These are phyloP conservation scores for Amesomyces nigricolor DNA, from an alignment of 2,329 filamentous ascomycete genomes.

Conservation along the genomic window DNA sequence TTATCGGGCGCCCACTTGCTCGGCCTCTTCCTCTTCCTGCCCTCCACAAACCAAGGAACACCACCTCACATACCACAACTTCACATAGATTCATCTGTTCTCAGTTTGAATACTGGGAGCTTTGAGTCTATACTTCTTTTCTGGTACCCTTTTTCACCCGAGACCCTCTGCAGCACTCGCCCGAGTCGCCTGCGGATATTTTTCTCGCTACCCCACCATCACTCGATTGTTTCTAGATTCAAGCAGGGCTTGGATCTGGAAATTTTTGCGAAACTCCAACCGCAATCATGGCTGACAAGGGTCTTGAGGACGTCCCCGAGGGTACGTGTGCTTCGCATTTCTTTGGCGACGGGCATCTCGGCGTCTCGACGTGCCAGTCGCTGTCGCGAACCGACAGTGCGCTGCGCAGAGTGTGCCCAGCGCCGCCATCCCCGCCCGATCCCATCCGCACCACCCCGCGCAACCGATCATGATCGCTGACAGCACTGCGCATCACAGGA, in stretches of 20 bases:
- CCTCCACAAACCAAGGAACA: conserved; percentile 20
- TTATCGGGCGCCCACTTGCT: conserved; percentile 18
- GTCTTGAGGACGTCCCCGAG: conserved; percentile 96
- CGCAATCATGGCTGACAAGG: conserved; percentile 99
- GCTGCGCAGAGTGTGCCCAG: background rate
- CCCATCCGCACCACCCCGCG: conserved; percentile 3
- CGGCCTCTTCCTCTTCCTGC: conserved; percentile 19
- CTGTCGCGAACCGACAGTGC: background rate
- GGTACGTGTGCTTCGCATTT: conserved; percentile 54
- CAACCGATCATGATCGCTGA: conserved; percentile 18
- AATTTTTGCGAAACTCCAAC: conserved; percentile 46
- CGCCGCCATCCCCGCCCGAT: conserved; percentile 12
- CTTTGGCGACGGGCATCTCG: background rate
- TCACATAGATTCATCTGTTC: conserved; percentile 31
- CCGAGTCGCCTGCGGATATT: conserved; percentile 35
- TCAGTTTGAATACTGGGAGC: conserved; percentile 44
- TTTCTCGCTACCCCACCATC: conserved; percentile 34
- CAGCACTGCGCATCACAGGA: conserved; percentile 48
- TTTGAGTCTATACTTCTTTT: conserved; percentile 47
- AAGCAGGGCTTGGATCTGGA: conserved; percentile 74
- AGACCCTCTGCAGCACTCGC: conserved; percentile 28
- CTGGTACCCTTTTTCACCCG: conserved; percentile 26
- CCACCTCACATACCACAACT: conserved; percentile 34
- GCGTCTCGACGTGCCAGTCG: background rate
- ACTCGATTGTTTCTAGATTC: conserved; percentile 53